Percentiles rank a stretch among this genome's conserved stretches.
phyloP scores from a whole-genome alignment of 2,329 filamentous ascomycete genomes.

The Paecilomyces niveus region DNA sequence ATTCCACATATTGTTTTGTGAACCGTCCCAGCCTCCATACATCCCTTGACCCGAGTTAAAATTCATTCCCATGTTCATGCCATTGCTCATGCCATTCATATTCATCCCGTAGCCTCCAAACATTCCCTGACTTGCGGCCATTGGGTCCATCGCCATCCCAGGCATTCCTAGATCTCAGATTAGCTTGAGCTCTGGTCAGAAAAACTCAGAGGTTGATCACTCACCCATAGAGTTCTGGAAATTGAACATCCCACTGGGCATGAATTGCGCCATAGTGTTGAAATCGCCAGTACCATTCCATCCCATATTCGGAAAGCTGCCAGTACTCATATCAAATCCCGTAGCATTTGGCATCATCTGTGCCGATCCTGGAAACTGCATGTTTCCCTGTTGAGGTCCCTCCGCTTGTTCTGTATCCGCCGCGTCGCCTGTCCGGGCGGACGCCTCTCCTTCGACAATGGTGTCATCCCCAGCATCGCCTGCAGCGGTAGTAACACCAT shows the following conservation, averaged over 20 bases:
- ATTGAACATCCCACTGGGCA: constrained; percentile 42
- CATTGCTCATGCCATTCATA: constrained; percentile 76
- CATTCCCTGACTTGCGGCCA: constrained; percentile 43
- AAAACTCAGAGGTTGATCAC: constrained; percentile 25
- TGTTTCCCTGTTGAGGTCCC: constrained; percentile 9
- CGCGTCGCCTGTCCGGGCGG: constrained; percentile 9
- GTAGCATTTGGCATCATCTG: constrained; percentile 18
- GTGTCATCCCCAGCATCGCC: constrained; percentile 4
- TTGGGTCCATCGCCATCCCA: constrained; percentile 70
- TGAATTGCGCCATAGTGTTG: constrained; percentile 65
- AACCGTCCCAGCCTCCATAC: constrained; percentile 74
- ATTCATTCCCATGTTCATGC: constrained; percentile 69
- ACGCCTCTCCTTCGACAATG: constrained; percentile 5
- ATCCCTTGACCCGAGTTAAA: constrained; percentile 50
- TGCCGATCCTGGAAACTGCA: constrained; percentile 4
- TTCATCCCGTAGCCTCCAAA: constrained; percentile 55
- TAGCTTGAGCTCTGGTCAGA: constrained; percentile 8
- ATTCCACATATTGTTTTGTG: constrained; percentile 68
- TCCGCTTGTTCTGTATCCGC: constrained; percentile 7
- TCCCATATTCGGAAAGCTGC: constrained; percentile 53
- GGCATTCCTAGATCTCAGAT: constrained; percentile 57
- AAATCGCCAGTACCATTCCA: constrained; percentile 58
- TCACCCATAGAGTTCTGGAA: constrained; percentile 88
- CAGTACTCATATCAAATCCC: constrained; percentile 39
- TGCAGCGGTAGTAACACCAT: constrained; percentile 5